Base-by-base conservation (phyloP, 2,329 filamentous ascomycete genomes). In the Sporothrix mexicana region DNA sequence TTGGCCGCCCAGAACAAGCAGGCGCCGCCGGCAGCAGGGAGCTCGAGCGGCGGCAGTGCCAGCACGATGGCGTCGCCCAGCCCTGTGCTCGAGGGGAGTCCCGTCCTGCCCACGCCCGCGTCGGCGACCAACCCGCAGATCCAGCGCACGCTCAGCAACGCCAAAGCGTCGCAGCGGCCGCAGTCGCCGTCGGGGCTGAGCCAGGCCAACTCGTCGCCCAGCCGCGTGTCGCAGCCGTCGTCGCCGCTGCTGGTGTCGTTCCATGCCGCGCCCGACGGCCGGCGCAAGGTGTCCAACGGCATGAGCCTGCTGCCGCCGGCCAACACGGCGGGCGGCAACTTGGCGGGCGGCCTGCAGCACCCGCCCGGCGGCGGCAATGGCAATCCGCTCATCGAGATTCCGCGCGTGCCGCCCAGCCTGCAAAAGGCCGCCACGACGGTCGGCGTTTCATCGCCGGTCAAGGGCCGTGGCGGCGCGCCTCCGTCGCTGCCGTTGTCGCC, bases 161-260 rank as follows among this genome's bases (percentile, higher is more conserved):
- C 91, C 75, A 97, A 96, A 80, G 88, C 89, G 9, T 84, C 85
- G 8, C 93, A 92, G 76, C 88, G 96, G 71, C 94, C 96, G 2
- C 91, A 93, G 66, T 98, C 96, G 2, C 96, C 96, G 1, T 97
- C 95, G 0, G 87, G 91, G 23, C 82, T 93, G 36, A 93, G 90
- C 76, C 93, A 95, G 75, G 85, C 91, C 25, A 96, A 92, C 78
- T 93, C 95, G 6, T 98, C 95, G 1, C 95, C 96, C 1, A 98
- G 89, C 80, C 90, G 95, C 76, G 90, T 88, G 3, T 99, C 88
- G 1, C 88, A 90, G 77, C 88, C 96, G 3, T 95, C 93, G 0
- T 97, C 94, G 6, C 96, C 96, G 0, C 84, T 99, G n/a, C 86
- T 98, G n/a, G 93, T 98, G 9, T 97, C 96, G 6, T 99, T 99